Evolutionary conservation across 2,329 filamentous ascomycete species (phyloP), one percentile per base, ranked within the genome.

Genomic region (Fusarium nelsonii): DNA sequence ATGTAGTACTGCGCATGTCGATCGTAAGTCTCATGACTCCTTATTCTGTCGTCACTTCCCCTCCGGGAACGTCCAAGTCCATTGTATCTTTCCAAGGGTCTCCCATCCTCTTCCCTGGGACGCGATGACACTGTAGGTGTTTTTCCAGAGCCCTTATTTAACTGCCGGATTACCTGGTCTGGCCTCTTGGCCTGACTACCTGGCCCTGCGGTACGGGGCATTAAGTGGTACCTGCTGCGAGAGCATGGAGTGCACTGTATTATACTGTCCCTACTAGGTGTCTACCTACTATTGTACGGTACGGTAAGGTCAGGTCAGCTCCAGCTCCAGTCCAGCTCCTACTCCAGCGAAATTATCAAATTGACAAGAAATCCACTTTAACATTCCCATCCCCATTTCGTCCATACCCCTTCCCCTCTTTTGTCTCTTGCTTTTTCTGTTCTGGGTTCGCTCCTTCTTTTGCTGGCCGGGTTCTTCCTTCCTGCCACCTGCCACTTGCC

Each of bases 31-130:
- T 36, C 68, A 68, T 73, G 70, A 74, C 65, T 69, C 63, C 63
- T 51, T 63, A 51, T 57, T 54, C 43, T 70, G 72, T 74, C 72
- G 70, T 71, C 72, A 74, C 72, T 73, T 68, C 68, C 65, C 49
- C 26, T 69, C 62, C 18, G 61, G 58, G n/a, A 14, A 20, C n/a
- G 30, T 51, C 37, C 36, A 52, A 48, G 36, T 41, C 26, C 34
- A 59, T 57, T 69, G 49, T 53, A 44, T 33, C 49, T 57, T 68
- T 68, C 18, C 66, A 67, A 61, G 67, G 68, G 68, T 70, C 55
- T 60, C 40, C 41, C 55, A 49, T 58, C 49, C 41, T 68, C 46
- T 33, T 44, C 36, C 48, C 32, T 63, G 58, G 49, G 46, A 48
- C 41, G 20, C 46, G 48, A 55, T 61, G 45, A 36, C 49, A 62